Percentiles rank a stretch among this genome's conserved stretches.
Evolutionary conservation across 768 basidiomycete genomes (phyloP).

Genomic region (Termitomyces sp.): DNA sequence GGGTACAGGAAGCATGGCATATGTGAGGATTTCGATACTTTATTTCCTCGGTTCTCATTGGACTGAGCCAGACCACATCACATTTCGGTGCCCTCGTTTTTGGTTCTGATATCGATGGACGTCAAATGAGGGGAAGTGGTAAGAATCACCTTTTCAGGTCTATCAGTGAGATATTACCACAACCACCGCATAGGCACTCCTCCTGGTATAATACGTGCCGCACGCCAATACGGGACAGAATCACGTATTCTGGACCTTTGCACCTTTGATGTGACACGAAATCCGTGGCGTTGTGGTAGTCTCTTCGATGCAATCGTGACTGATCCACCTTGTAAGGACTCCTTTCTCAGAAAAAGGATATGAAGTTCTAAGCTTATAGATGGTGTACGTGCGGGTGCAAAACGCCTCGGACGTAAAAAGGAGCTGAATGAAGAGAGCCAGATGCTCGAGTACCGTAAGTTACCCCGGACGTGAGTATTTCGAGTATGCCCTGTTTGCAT

Average conservation of each 20-base stretch:
- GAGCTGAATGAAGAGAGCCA: constrained; percentile 35
- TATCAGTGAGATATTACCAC: not conserved
- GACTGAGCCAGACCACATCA: constrained; percentile 60
- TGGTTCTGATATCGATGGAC: constrained; percentile 95
- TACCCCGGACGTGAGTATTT: constrained; percentile 41
- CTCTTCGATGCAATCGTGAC: constrained; percentile 94
- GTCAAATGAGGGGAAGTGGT: constrained; percentile 97
- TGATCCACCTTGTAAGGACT: constrained; percentile 82
- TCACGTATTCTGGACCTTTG: constrained; percentile 76
- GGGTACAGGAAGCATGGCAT: constrained; percentile 90
- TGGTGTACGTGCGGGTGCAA: constrained; percentile 88
- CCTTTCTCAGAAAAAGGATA: not conserved
- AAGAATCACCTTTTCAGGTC: constrained; percentile 7
- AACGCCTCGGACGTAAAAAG: constrained; percentile 70
- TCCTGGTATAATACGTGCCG: constrained; percentile 78
- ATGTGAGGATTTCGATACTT: constrained; percentile 42
- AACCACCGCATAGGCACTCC: constrained; percentile 27
- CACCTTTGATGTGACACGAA: constrained; percentile 89
- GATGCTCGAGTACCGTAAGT: constrained; percentile 33
- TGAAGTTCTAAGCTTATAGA: constrained; percentile 40
- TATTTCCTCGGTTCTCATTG: not conserved
- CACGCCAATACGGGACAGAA: constrained; percentile 77
- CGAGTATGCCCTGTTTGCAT: too few relatives aligned
- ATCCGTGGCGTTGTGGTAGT: constrained; percentile 86
- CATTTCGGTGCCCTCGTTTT: constrained; percentile 85